Conservation (phyloP, 1,284 basidiomycete species). For the Vanrija sp. region DNA sequence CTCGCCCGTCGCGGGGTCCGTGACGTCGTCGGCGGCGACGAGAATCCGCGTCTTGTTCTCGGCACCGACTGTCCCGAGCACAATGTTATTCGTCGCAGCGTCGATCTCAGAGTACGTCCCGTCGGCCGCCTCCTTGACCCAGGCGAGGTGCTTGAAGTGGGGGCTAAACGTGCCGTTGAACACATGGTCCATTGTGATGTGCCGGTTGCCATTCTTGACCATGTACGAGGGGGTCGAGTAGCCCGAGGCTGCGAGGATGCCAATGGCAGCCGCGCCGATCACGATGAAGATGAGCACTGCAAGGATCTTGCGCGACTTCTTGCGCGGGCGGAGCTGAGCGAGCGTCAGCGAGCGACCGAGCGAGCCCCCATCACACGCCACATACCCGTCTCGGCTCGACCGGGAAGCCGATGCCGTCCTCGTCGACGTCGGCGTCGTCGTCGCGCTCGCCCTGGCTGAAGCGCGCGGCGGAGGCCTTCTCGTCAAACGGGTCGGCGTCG, state of each 20-base stretch:
- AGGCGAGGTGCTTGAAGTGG: slow-evolving; percentile 56
- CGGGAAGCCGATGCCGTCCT: slow-evolving; percentile 27
- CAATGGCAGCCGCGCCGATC: slow-evolving; percentile 34
- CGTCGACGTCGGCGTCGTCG: slow-evolving; percentile 5
- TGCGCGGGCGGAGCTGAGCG: slow-evolving; percentile 29
- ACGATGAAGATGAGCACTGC: slow-evolving; percentile 40
- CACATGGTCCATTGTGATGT: slow-evolving; percentile 78
- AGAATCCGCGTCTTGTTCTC: slow-evolving; percentile 31
- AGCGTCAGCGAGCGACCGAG: slow-evolving; percentile 1
- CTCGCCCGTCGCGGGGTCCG: slow-evolving; percentile 50
- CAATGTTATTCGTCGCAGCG: slow-evolving; percentile 59
- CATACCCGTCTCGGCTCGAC: slow-evolving; percentile 23
- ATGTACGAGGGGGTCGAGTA: slow-evolving; percentile 41
- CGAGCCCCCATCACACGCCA: not conserved
- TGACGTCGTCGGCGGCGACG: slow-evolving; percentile 32
- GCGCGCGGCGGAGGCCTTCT: slow-evolving; percentile 26
- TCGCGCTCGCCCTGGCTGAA: slow-evolving; percentile 18
- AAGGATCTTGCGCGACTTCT: slow-evolving; percentile 40
- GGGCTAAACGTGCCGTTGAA: slow-evolving; percentile 79
- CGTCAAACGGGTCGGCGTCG: slow-evolving; percentile 41
- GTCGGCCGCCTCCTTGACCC: slow-evolving; percentile 89
- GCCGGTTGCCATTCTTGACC: slow-evolving; percentile 56
- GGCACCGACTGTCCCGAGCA: slow-evolving; percentile 70
- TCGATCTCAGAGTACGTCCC: slow-evolving; percentile 71
- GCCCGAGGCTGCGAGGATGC: slow-evolving; percentile 37